A percentile compares a stretch with the other conserved stretches of the same genome.
Evolutionary conservation across 2,329 filamentous ascomycete species (phyloP).

Genomic region (Hymenoscyphus albidus): DNA sequence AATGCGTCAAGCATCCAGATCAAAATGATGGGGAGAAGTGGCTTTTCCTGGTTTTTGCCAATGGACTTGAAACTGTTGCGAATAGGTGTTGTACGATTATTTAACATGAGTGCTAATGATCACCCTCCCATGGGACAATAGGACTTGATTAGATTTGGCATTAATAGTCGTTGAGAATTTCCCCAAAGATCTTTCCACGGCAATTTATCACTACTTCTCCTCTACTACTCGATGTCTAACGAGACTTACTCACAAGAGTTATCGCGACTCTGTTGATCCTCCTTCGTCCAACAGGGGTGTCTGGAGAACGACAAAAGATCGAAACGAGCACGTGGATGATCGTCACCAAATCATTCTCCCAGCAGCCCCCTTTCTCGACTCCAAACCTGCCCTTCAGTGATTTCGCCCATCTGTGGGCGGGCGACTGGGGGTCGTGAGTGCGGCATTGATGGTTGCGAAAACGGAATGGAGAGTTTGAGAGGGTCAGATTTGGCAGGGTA

Average conservation of each 20-base stretch:
- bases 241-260: constrained; percentile 3
- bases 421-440: neutral
- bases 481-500: neutral
- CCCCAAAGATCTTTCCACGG: neutral
- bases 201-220: constrained; percentile 1
- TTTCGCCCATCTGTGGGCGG: neutral
- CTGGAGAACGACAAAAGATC: neutral
- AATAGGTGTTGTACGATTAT: constrained; percentile 11
- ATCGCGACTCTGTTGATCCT: neutral
- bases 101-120: constrained; percentile 25
- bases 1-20: constrained; percentile 14
- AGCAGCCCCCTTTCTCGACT: neutral
- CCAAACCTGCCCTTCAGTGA: neutral
- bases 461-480: neutral
- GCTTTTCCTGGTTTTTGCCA: constrained; percentile 4
- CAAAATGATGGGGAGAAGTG: constrained; percentile 20
- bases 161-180: neutral
- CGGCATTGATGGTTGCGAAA: neutral
- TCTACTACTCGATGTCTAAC: constrained; percentile 1
- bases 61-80: constrained; percentile 5
- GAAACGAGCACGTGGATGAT: neutral
- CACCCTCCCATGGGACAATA: constrained; percentile 24
- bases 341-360: neutral
- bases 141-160: constrained; percentile 29
- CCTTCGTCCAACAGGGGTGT: neutral